These are phyloP conservation scores for Solanum paucissectum DNA, from an alignment of 257 asterid genomes.

Conservation along the genomic window DNA sequence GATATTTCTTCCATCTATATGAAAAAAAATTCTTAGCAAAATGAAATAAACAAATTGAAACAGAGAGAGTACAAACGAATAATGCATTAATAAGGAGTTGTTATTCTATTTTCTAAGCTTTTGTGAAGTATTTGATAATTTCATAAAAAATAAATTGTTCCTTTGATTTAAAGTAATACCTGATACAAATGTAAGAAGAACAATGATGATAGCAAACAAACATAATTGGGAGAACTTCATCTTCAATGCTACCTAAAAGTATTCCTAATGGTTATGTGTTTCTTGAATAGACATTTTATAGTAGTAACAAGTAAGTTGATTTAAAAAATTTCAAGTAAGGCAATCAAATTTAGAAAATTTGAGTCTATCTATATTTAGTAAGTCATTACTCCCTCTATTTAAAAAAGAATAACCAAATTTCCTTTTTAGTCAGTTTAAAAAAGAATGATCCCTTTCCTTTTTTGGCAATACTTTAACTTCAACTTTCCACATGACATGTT, in stretches of 20 bases:
- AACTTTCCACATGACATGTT: too few relatives aligned
- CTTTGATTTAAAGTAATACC: not conserved
- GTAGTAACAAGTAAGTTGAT: not conserved
- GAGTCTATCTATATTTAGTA: not conserved
- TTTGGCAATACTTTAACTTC: too few relatives aligned
- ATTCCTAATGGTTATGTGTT: not conserved
- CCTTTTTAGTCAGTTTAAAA: too few relatives aligned
- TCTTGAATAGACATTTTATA: not conserved
- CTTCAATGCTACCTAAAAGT: not conserved
- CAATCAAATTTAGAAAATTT: not conserved
- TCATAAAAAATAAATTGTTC: too few relatives aligned
- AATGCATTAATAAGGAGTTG: not conserved
- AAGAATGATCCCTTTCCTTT: too few relatives aligned
- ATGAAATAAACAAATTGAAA: not conserved
- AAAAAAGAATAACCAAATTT: too few relatives aligned
- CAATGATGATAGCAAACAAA: not conserved
- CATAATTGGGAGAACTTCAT: not conserved
- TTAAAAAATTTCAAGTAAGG: not conserved
- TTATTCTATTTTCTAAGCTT: not conserved
- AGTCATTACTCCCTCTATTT: too few relatives aligned
- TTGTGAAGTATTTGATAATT: not conserved
- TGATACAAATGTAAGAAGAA: not conserved
- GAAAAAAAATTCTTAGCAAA: not conserved
- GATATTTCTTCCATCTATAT: not conserved
- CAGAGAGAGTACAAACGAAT: not conserved